Base-by-base conservation (phyloP, 306 rosid genomes). In the Medicago arabica region DNA sequence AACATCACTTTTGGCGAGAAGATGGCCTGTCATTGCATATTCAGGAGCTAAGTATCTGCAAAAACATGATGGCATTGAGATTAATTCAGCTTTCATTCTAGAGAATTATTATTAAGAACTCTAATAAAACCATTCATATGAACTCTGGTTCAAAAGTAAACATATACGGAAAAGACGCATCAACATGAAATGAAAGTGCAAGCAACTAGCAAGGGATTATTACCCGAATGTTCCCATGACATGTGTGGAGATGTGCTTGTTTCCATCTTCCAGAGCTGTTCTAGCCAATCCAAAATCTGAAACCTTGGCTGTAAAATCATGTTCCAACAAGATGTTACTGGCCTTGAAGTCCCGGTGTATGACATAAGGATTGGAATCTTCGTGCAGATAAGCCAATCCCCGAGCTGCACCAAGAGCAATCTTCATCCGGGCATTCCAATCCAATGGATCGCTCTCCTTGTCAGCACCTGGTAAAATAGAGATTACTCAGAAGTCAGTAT, bases 151-250 rank as follows among this genome's bases (percentile, higher is more conserved):
- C 58, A 51, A 51, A 16, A 51, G 21, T n/a, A 51, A 51, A 51
- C 23, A 54, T 9, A 18, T 54, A 54, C 17, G 23, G 9, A 54
- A 18, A 54, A 54, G 2, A 2, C 28, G 21, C n/a, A 61, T 66
- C 69, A 81, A 51, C 61, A 61, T 55, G 71, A 83, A 55, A 55
- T 39, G 62, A 80, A 57, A 49, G 34, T 47, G 46, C 38, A 9
- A 17, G 38, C 25, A 74, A 70, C 38, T 11, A 17, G 38, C 41
- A 74, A 70, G 54, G 67, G 55, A 51, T 62, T 67, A 19, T 81
- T 87, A 95, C 99, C 99, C 99, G 61, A 95, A 92, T 69, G 99
- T 95, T 72, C 99, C 99, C 99, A 95, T 95, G 61, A 95, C 97
- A 78, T 95, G 99, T 6, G 99, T 92, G 51, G 99, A 95, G 82